A percentile compares a stretch with the other conserved stretches of the same genome.
Evolutionary conservation across 805 yeast genomes (phyloP).

Genomic region (Saccharomyces jurei): DNA sequence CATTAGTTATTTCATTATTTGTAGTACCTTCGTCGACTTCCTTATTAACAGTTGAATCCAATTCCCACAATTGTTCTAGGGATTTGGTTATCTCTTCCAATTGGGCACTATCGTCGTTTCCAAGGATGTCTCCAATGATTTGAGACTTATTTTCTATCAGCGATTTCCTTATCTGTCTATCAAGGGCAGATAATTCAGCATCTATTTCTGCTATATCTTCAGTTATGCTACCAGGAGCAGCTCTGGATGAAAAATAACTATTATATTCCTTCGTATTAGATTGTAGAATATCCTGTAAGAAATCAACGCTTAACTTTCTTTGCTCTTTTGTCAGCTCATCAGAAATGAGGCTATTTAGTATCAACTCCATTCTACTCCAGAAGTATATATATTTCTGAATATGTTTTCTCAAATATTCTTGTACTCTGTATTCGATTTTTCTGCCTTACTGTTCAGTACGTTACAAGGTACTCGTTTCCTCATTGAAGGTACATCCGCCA

Average conservation of each 20-base stretch:
- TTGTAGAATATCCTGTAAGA: constrained; percentile 36
- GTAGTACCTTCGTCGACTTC: not conserved
- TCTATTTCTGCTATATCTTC: constrained; percentile 74
- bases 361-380: constrained; percentile 17
- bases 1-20: not conserved
- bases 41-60: constrained; percentile 18
- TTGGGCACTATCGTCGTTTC: constrained; percentile 8
- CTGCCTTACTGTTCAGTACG: not conserved
- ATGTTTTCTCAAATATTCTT: not conserved
- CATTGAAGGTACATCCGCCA: not conserved
- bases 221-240: constrained; percentile 32
- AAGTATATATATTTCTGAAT: not conserved
- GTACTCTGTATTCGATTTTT: not conserved
- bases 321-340: constrained; percentile 23
- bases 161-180: constrained; percentile 36
- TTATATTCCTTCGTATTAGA: constrained; percentile 41
- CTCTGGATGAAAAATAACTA: constrained; percentile 36
- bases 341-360: constrained; percentile 31
- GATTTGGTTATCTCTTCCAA: constrained; percentile 14
- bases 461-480: not conserved
- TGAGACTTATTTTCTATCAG: constrained; percentile 29
- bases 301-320: constrained; percentile 29
- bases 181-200: constrained; percentile 42
- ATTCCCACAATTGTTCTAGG: constrained; percentile 26
- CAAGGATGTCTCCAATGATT: constrained; percentile 40